Base-by-base conservation (phyloP, 768 basidiomycete genomes). In the Mrakia blollopis region DNA sequence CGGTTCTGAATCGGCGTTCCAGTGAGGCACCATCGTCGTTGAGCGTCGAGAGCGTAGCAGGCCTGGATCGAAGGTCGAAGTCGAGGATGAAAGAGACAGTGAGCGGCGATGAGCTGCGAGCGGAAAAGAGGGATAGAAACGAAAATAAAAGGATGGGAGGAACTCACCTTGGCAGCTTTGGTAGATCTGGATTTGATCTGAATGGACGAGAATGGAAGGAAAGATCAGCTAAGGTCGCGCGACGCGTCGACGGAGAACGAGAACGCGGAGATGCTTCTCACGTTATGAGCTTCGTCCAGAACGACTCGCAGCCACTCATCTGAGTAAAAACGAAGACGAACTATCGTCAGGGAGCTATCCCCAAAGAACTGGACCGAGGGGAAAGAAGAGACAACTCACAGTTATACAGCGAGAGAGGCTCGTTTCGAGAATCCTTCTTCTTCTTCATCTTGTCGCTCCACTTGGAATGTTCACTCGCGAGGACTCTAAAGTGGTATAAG, bases 1-100 rank as follows among this genome's bases (percentile, higher is more conserved):
- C 90, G 89, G 82, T 98, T 98, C 74, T 97, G 92, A 77, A 98
- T 98, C 0, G 96, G 96, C 7, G 96, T 98, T 18, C 93, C 91
- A 63, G 93, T 96, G 39, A 96, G 89, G 4, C 93, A 93, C 96
- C 96, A 98, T 79, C 91, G 87, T 65, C 92, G 85, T 78, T 89
- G 86, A 7, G 91, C 91, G 30, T 86, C 87, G 14, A 98, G 86
- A 8, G 92, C 92, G 82, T 91, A 98, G 63, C 92, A 92, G 10
- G 96, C 85, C 63, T 65, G 37, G 16, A n/a, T n/a, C n/a, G 47
- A 50, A 39, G 3, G 10, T 11, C 7, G 57, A 61, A 30, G 63
- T 37, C 0, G 63, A 30, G 37, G n/a, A 32, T 3, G 63, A 35
- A 10, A 65, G 61, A n/a, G 30, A 7, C 23, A 60, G 57, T 65